Evolutionary conservation across 1,139 yeast species (phyloP), one percentile per base, ranked within the genome.

Genomic region (Kodamaea suecica): DNA sequence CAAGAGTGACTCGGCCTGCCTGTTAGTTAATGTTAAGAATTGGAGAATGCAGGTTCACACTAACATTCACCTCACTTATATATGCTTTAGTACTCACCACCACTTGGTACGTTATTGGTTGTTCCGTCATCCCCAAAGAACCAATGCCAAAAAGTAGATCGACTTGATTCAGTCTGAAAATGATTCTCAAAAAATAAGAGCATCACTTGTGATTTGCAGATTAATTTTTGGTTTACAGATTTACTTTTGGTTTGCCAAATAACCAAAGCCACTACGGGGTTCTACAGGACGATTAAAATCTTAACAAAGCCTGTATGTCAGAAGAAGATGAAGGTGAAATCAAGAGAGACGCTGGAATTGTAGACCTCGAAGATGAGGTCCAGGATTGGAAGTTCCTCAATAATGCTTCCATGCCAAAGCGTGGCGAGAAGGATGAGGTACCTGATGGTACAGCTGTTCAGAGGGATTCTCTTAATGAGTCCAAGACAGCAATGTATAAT

Each of bases 371-470:
- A 30, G 95, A 84, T 41, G 83, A 77, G 38, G 64, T 72, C 15
- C 87, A 76, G 43, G 95, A 86, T 53, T 84, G 94, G 92, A 63
- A 78, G 26, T 52, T 61, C 27, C 54, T 78, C 23, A 49, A 52
- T 47, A 30, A 40, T 2, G 11, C 35, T 3, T 15, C 43, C 24
- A 43, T 55, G 2, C 59, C 61, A 24, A 53, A 49, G 35, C 58
- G 92, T 42, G 96, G 96, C 2, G 92, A 80, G 40, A 90, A 90
- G 55, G 96, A 86, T 45, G 84, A 80, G 47, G 95, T 80, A 41
- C 96, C 95, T 0, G 92, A 83, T 55, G 87, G 90, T 1, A 81
- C 94, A 0, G 52, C 57, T 3, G 63, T 73, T 16, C 97, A 90
- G 56, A 53, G 52, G 2, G 49, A 59, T 4, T 63, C 70, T 13